A percentile compares a stretch with the other conserved stretches of the same genome.
These are phyloP conservation scores for Penicillium decumbens DNA, from an alignment of 2,329 filamentous ascomycete species.

Conservation along the genomic window DNA sequence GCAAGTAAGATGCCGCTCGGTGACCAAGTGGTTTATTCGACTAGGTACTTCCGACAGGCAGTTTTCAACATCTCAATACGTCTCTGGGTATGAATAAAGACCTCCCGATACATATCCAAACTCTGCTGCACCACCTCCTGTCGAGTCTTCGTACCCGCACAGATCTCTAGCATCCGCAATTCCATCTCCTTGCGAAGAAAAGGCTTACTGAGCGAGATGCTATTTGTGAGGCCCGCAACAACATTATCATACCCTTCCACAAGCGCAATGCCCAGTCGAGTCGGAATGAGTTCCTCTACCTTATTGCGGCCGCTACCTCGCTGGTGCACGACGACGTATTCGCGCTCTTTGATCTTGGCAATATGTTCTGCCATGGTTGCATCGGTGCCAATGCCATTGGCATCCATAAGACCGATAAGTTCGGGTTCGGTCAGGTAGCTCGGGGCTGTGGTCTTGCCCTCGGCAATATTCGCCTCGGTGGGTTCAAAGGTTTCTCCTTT, in stretches of 20 bases:
- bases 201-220: constrained; percentile 77
- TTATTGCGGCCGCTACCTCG: constrained; percentile 46
- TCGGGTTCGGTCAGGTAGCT: constrained; percentile 91
- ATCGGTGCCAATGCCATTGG: constrained; percentile 96
- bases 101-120: constrained; percentile 76
- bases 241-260: constrained; percentile 94
- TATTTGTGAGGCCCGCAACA: constrained; percentile 67
- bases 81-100: constrained; percentile 76
- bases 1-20: not conserved
- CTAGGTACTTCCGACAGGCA: constrained; percentile 56
- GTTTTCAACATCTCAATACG: constrained; percentile 62
- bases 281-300: constrained; percentile 86
- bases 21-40: constrained; percentile 30
- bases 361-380: constrained; percentile 99
- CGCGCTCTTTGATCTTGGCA: constrained; percentile 82
- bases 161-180: constrained; percentile 92
- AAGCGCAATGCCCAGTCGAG: constrained; percentile 81
- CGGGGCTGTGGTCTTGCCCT: constrained; percentile 84
- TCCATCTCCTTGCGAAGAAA: constrained; percentile 98
- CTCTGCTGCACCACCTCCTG: constrained; percentile 74
- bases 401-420: constrained; percentile 93
- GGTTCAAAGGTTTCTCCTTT: constrained; percentile 80
- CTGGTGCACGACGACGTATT: constrained; percentile 71
- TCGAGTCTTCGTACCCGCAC: constrained; percentile 74
- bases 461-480: constrained; percentile 78